Evolutionary conservation across 495 filamentous ascomycete species (phyloP).

Genomic region (Hypoxylon rickii): DNA sequence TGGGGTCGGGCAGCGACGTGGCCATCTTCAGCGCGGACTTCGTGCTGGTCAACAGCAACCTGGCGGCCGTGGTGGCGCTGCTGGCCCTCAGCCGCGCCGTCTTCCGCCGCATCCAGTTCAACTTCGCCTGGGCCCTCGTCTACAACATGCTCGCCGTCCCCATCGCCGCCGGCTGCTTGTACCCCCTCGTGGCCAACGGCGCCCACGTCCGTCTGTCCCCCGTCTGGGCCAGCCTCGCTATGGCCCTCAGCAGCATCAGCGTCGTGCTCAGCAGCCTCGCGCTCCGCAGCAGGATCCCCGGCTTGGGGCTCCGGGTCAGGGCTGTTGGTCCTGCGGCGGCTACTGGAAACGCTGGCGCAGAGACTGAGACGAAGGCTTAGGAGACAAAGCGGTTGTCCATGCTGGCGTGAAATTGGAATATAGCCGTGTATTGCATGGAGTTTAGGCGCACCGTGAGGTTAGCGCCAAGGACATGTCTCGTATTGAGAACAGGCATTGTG

Average conservation of each 20-base stretch:
- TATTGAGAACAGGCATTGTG: too few species aligned
- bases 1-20: slow-evolving; percentile 73
- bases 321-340: background rate
- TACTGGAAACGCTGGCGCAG: too few species aligned
- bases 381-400: too few species aligned
- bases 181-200: slow-evolving; percentile 63
- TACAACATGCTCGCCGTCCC: slow-evolving; percentile 84
- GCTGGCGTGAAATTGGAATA: too few species aligned
- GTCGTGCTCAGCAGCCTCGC: slow-evolving; percentile 74
- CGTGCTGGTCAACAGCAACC: slow-evolving; percentile 77
- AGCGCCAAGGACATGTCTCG: too few species aligned
- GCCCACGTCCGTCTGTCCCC: slow-evolving; percentile 68
- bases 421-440: background rate
- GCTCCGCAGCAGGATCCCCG: slow-evolving; percentile 56
- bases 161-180: slow-evolving; percentile 80
- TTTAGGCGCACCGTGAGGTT: background rate
- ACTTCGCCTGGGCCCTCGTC: slow-evolving; percentile 87
- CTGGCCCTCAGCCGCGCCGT: slow-evolving; percentile 72
- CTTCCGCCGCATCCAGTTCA: slow-evolving; percentile 79
- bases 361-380: background rate
- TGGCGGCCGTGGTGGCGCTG: slow-evolving; percentile 71
- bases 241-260: slow-evolving; percentile 84
- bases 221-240: slow-evolving; percentile 84
- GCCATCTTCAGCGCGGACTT: slow-evolving; percentile 83
- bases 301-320: slow-evolving; percentile 51